Base-by-base conservation (phyloP, 495 filamentous ascomycete species). In the Xylaria curta region DNA sequence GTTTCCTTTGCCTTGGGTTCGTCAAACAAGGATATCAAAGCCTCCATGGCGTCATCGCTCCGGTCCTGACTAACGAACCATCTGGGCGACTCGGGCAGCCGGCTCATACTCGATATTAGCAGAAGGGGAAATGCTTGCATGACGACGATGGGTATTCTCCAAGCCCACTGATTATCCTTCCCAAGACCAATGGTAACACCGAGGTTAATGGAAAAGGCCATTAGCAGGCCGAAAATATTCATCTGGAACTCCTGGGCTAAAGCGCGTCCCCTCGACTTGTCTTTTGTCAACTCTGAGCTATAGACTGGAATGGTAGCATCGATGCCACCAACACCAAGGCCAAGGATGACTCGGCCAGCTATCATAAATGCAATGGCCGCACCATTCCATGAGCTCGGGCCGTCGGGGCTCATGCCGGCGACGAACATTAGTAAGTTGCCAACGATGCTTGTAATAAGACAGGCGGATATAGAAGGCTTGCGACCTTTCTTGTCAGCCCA, bases 291-390 rank as follows among this genome's bases (percentile, higher is more conserved):
- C 66, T 90, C 88, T 5, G 85, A 83, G 66, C 80, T 84, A 75
- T 90, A 89, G 26, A 88, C 82, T 1, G 88, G 88, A 63, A 90
- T 85, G 6, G 88, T 85, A 12, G 83, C 80, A 74, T 90, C 87
- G 46, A 90, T 84, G 8, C 88, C 87, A 24, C 88, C 87, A 21
- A 90, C 84, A 1, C 88, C 87, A 1, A 89, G 75, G 17, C 88
- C 87, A 81, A 90, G 85, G 42, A 89, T 75, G 1, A 87, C 75
- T 53, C 88, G 77, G 28, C 88, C 87, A 42, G 82, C 28, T 26
- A 88, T 74, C 87, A 90, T 89, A 24, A 85, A 76, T 1, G 69
- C 67, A 38, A 85, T 70, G 12, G 87, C 86, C 15, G 79, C 80
- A 17, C 75, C 77, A 28, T 67, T 68, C 80, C 78, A 82, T 6